Evolutionary conservation across 2,329 filamentous ascomycete genomes (phyloP).

Genomic region (Fusarium proliferatum): DNA sequence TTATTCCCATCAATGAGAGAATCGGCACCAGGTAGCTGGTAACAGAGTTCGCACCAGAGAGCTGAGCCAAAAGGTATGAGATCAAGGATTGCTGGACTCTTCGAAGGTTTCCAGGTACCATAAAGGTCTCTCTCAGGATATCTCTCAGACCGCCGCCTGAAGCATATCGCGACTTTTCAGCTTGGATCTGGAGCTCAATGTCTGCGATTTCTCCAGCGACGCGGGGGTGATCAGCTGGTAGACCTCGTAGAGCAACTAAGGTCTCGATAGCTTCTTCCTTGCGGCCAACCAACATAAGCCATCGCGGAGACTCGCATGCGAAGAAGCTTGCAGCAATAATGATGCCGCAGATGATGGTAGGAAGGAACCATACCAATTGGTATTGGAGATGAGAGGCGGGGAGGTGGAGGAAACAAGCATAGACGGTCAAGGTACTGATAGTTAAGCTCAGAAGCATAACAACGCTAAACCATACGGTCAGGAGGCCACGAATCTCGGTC

Average conservation of each 20-base stretch:
- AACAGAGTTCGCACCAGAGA: slow-evolving; percentile 58
- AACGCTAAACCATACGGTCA: slow-evolving; percentile 52
- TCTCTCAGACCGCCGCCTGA: slow-evolving; percentile 24
- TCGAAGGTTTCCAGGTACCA: slow-evolving; percentile 52
- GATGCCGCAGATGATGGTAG: slow-evolving; percentile 42
- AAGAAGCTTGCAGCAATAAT: slow-evolving; percentile 47
- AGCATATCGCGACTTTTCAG: slow-evolving; percentile 16
- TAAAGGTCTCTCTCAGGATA: slow-evolving; percentile 52
- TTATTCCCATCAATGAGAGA: slow-evolving; percentile 46
- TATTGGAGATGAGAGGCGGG: slow-evolving; percentile 39
- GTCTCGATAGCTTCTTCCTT: slow-evolving; percentile 41
- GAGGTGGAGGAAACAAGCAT: slow-evolving; percentile 45
- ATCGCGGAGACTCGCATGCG: slow-evolving; percentile 50
- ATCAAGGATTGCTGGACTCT: slow-evolving; percentile 53
- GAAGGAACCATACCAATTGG: slow-evolving; percentile 43
- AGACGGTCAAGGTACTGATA: slow-evolving; percentile 49
- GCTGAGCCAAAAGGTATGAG: slow-evolving; percentile 54
- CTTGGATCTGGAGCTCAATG: slow-evolving; percentile 42
- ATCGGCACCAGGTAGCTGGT: slow-evolving; percentile 58
- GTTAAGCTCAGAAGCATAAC: slow-evolving; percentile 51
- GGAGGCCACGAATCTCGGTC: slow-evolving; percentile 52
- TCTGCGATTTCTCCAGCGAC: slow-evolving; percentile 44
- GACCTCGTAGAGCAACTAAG: slow-evolving; percentile 41
- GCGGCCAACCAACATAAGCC: slow-evolving; percentile 49
- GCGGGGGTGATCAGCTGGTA: slow-evolving; percentile 42